Evolutionary conservation across 2,329 filamentous ascomycete species (phyloP), one percentile per base, ranked within the genome.

Genomic region (Penicillium palitans): DNA sequence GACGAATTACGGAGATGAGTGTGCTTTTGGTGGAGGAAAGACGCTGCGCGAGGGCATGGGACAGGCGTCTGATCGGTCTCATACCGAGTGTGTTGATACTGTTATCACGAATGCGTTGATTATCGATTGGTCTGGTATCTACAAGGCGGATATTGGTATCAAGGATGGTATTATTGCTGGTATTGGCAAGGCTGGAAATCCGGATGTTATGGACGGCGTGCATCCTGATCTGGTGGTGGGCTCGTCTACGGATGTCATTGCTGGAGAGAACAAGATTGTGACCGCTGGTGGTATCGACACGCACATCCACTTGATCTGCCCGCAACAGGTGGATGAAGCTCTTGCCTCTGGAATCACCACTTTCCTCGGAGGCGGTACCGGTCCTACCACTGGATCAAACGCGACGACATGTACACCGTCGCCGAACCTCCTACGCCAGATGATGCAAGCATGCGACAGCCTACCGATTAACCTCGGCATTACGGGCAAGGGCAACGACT

Each of bases 111-210:
- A 97, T 69, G 93, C 93, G 6, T 78, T 98, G 63, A 88, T 98
- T 39, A 83, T 98, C 21, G 93, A 98, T 78, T 96, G 89, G 84
- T 89, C 84, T 1, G 93, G 93, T 48, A 96, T 98, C 70, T 96
- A 91, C 81, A 98, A 98, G 79, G 93, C 93, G 6, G 93, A 98
- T 74, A 96, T 98, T 71, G 93, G 93, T 29, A 87, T 98, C 74
- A 96, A 96, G 75, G 77, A 92, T 66, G 93, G 93, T 2, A 73
- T 89, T 40, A 97, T 98, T 68, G 87, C 88, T 29, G 93, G 87
- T 0, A 93, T 98, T 66, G 93, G 93, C 59, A 97, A 98, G 77
- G 91, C 93, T 17, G 93, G 93, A 21, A 98, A 97, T 69, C 93
- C 93, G n/a, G 93, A 98, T 76, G 86, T 96, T 47, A 97, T 97